Evolutionary conservation across 2,329 filamentous ascomycete genomes (phyloP).

Genomic region (Exserohilum turcica): DNA sequence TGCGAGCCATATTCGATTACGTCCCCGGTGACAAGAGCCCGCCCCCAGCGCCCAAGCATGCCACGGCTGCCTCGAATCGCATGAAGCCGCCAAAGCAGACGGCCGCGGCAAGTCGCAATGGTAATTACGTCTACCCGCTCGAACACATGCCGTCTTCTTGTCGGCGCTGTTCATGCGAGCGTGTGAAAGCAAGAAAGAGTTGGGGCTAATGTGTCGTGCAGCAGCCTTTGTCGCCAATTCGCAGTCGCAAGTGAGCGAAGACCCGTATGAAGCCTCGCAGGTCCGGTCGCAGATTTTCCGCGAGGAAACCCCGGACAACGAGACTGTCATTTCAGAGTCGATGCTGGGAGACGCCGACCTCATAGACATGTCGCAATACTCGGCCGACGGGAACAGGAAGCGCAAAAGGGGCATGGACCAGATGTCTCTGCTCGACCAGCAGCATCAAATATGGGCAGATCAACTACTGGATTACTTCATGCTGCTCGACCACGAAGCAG

Average conservation of each 20-base stretch:
- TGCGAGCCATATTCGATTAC: slow-evolving; percentile 88
- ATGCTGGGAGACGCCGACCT: slow-evolving; percentile 84
- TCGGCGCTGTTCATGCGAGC: slow-evolving; percentile 2
- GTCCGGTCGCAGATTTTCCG: slow-evolving; percentile 66
- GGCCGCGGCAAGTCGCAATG: slow-evolving; percentile 53
- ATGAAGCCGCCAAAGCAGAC: slow-evolving; percentile 76
- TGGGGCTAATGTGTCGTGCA: slow-evolving; percentile 15
- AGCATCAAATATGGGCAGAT: slow-evolving; percentile 90
- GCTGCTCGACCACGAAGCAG: slow-evolving; percentile 77
- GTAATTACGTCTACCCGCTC: slow-evolving; percentile 39
- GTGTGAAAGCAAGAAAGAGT: not conserved
- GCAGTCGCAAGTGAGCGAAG: slow-evolving; percentile 56
- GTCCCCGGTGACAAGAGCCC: slow-evolving; percentile 83
- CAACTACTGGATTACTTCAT: slow-evolving; percentile 96
- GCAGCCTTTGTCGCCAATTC: slow-evolving; percentile 28
- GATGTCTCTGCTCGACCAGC: slow-evolving; percentile 72
- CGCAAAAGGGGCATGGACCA: slow-evolving; percentile 75
- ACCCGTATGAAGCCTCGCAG: slow-evolving; percentile 68
- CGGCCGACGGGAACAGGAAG: slow-evolving; percentile 62
- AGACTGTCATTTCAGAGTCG: slow-evolving; percentile 81
- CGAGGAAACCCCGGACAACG: slow-evolving; percentile 81
- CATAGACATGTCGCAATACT: slow-evolving; percentile 70
- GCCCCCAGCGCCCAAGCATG: slow-evolving; percentile 90
- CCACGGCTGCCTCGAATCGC: slow-evolving; percentile 70
- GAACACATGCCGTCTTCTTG: slow-evolving; percentile 32